Evolutionary conservation across 2,329 filamentous ascomycete genomes (phyloP).

Genomic region (Diatrype stigma): DNA sequence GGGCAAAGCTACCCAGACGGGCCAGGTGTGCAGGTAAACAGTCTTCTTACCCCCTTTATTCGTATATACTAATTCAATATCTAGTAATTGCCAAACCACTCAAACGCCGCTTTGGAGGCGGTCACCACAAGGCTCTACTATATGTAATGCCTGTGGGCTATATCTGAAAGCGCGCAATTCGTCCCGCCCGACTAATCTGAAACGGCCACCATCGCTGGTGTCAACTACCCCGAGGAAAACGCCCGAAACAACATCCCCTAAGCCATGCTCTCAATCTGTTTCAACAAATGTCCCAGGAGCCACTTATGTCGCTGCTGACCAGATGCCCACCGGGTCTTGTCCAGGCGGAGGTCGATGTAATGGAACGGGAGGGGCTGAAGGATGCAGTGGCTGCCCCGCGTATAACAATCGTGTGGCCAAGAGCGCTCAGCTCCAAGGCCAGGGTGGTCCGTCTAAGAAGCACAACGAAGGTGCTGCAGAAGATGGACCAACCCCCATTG

Average conservation of each 20-base stretch:
- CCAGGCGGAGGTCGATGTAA: slow-evolving; percentile 94
- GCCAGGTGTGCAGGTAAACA: slow-evolving; percentile 30
- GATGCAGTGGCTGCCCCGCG: slow-evolving; percentile 91
- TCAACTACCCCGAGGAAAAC: slow-evolving; percentile 39
- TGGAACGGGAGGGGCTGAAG: slow-evolving; percentile 90
- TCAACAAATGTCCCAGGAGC: slow-evolving; percentile 45
- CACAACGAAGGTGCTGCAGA: slow-evolving; percentile 24
- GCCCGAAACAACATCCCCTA: slow-evolving; percentile 35
- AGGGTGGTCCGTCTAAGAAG: slow-evolving; percentile 23
- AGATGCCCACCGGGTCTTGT: slow-evolving; percentile 78
- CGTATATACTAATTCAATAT: slow-evolving; percentile 17
- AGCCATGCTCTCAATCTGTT: slow-evolving; percentile 34
- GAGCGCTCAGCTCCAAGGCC: slow-evolving; percentile 63
- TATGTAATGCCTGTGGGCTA: slow-evolving; percentile 95
- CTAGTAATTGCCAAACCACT: slow-evolving; percentile 90
- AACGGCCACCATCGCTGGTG: slow-evolving; percentile 62
- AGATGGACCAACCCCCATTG: slow-evolving; percentile 40
- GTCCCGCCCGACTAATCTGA: slow-evolving; percentile 83
- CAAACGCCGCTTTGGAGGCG: slow-evolving; percentile 92
- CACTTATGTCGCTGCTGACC: slow-evolving; percentile 74
- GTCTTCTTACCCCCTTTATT: slow-evolving; percentile 4
- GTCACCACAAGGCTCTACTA: slow-evolving; percentile 87
- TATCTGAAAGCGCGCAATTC: slow-evolving; percentile 94
- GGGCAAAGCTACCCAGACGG: slow-evolving; percentile 18
- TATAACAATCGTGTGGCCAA: slow-evolving; percentile 97